Percentiles rank a stretch among this genome's conserved stretches.
These are phyloP conservation scores for Acrocalymma vagum DNA, from an alignment of 2,329 filamentous ascomycete genomes.

Conservation along the genomic window DNA sequence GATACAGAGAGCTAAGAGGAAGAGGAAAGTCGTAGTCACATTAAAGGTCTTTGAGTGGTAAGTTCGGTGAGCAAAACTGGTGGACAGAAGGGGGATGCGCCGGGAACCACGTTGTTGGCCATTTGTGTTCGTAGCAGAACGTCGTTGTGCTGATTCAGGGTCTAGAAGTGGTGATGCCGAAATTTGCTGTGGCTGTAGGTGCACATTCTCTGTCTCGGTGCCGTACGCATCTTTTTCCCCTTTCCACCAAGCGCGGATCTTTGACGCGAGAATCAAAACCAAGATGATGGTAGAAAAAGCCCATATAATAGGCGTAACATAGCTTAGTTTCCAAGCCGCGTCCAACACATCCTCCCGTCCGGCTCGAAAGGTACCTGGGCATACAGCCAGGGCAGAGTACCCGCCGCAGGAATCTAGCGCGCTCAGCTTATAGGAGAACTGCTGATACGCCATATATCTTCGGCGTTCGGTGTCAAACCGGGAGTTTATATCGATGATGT, in stretches of 20 bases:
- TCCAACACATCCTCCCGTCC: constrained; percentile 4
- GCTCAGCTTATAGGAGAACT: constrained; percentile 29
- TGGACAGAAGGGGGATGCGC: too few species aligned
- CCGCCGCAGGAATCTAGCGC: constrained; percentile 26
- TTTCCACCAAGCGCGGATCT: too few species aligned
- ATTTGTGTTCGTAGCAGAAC: too few species aligned
- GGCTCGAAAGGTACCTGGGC: constrained; percentile 18
- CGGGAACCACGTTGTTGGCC: too few species aligned
- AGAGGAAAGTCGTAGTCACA: constrained; percentile 12
- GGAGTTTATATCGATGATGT: constrained; percentile 22
- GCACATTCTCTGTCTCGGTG: too few species aligned
- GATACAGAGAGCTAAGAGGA: constrained; percentile 27
- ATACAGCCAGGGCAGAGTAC: constrained; percentile 28
- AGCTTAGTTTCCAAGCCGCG: constrained; percentile 15
- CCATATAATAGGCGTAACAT: constrained; percentile 30
- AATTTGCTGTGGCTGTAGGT: too few species aligned
- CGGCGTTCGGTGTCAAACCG: neutral
- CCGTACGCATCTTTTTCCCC: too few species aligned
- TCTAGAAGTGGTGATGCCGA: too few species aligned
- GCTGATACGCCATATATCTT: constrained; percentile 20
- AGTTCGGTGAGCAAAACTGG: neutral
- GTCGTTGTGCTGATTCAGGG: too few species aligned
- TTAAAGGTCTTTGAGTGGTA: constrained; percentile 1
- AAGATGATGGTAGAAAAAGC: constrained; percentile 23
- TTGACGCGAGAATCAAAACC: constrained; percentile 8